Percentiles rank a stretch among this genome's conserved stretches.
These are phyloP conservation scores for Groenewaldozyma auringiensis DNA, from an alignment of 1,139 yeast species.

Conservation along the genomic window DNA sequence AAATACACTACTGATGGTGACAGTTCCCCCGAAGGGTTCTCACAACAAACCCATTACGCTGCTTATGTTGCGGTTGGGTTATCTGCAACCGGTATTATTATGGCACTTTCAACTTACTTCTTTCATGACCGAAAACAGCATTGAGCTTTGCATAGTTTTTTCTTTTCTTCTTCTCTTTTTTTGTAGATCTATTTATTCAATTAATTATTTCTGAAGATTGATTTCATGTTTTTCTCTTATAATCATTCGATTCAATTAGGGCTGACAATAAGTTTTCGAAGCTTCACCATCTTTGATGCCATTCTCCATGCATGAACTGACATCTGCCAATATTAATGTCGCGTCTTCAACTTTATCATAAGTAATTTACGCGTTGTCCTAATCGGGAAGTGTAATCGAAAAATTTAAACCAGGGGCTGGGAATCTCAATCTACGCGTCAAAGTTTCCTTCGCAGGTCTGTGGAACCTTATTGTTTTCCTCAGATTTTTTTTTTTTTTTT, in stretches of 20 bases:
- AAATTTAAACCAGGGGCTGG: neutral
- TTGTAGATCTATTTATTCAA: too few species aligned
- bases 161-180: too few species aligned
- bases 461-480: neutral
- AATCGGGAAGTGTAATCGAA: neutral
- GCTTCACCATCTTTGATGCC: too few species aligned
- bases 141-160: too few species aligned
- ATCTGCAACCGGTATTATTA: neutral
- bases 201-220: too few species aligned
- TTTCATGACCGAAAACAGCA: neutral
- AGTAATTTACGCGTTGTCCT: neutral
- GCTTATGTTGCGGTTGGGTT: constrained; percentile 1
- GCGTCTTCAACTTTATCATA: too few species aligned
- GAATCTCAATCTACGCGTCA: neutral
- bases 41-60: neutral
- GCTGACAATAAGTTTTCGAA: too few species aligned
- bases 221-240: too few species aligned
- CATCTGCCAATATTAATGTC: too few species aligned
- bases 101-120: neutral
- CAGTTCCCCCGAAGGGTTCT: neutral
- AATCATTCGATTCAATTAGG: too few species aligned
- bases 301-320: too few species aligned
- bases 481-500: neutral
- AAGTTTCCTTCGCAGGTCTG: neutral
- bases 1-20: constrained; percentile 25